These are phyloP conservation scores for Limnomonas spitsbergensis DNA, from an alignment of 139 green algal species.

Conservation along the genomic window DNA sequence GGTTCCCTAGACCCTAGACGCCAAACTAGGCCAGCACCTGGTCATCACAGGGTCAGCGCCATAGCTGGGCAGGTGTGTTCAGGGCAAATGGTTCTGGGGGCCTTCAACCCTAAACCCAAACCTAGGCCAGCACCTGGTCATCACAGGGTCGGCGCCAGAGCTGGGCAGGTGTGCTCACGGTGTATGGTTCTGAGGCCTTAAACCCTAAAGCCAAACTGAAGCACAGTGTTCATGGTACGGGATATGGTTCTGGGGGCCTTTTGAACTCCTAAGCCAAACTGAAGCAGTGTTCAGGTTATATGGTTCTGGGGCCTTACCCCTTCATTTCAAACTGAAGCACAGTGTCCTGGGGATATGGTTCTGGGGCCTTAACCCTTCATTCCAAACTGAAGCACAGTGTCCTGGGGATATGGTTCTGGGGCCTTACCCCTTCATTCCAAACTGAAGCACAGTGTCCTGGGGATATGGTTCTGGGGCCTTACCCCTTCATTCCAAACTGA, in stretches of 20 bases:
- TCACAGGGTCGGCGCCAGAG: conserved; percentile 22
- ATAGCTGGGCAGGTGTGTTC: conserved; percentile 17
- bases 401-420: no score
- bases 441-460: no score
- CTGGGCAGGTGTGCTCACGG: conserved; percentile 15
- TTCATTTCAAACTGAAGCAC: no score
- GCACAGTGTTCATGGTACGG: conserved; percentile 32
- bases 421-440: no score
- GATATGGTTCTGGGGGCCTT: conserved; percentile 20
- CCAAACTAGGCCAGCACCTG: conserved; percentile 34
- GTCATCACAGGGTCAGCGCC: conserved; percentile 29
- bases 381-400: no score
- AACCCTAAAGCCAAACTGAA: conserved; percentile 20
- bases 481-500: no score
- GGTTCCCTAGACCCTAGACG: no score
- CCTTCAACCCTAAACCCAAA: conserved; percentile 11
- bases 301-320: no score
- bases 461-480: no score
- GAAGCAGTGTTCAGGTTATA: conserved; percentile 34
- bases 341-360: no score
- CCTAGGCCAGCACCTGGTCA: conserved; percentile 39
- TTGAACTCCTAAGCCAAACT: conserved; percentile 14
- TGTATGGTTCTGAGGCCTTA: no score
- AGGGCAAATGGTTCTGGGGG: conserved; percentile 15
- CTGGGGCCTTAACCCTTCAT: no score